These are phyloP conservation scores for Geotrichum candidum DNA, from an alignment of 1,139 yeast species.

Conservation along the genomic window DNA sequence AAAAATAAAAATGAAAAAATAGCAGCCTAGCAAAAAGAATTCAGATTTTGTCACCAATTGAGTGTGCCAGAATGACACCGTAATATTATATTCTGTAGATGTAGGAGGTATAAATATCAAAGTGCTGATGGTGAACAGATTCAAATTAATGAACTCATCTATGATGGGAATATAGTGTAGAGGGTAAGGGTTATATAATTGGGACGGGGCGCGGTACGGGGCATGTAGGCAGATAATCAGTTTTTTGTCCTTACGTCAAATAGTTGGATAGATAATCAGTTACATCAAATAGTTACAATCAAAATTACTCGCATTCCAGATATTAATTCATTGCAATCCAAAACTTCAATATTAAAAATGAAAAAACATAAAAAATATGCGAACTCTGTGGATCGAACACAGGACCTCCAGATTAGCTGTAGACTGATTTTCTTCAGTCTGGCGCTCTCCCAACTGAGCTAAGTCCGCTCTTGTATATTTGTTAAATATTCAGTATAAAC, in stretches of 20 bases:
- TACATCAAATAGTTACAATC: no score
- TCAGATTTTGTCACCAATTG: neutral
- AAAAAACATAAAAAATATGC: slow-evolving; percentile 38
- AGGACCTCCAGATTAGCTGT: slow-evolving; percentile 58
- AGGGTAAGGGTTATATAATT: neutral
- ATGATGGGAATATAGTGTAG: neutral
- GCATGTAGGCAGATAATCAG: no score
- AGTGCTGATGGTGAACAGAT: neutral
- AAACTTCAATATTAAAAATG: no score
- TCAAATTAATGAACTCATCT: neutral
- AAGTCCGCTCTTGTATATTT: neutral
- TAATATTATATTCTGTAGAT: no score
- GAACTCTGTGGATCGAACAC: slow-evolving; percentile 92
- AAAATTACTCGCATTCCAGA: no score
- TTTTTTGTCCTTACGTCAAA: no score
- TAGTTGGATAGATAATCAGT: no score
- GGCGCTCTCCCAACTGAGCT: slow-evolving; percentile 19
- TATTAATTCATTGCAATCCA: no score
- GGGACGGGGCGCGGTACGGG: neutral
- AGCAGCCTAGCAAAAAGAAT: neutral
- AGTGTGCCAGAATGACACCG: neutral
- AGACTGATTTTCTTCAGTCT: slow-evolving; percentile 17
- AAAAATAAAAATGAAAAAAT: no score
- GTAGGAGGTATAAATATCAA: neutral
- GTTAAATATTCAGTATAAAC: no score